Evolutionary conservation across 305 asterid species (phyloP), one percentile per base, ranked within the genome.

Genomic region (Rubia balearica): DNA sequence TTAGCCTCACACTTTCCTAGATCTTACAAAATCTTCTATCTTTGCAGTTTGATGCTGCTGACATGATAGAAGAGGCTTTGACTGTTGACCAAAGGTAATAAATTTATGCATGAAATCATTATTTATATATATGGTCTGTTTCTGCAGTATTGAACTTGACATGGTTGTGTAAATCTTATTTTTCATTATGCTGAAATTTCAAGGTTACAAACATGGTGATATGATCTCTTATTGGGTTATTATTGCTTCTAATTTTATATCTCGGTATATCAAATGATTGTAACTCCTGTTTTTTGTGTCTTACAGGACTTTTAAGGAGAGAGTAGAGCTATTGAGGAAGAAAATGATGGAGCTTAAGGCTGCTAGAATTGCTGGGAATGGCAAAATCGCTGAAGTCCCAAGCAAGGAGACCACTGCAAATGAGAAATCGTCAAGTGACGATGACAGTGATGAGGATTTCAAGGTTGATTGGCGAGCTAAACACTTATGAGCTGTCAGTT

Each of bases 381-480:
- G 74, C 76, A 84, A 84, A 82, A 83, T 68, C 46, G 61, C 72
- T 69, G 73, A 72, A 71, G 80, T 77, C 61, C n/a, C 65, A 60
- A 63, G 13, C 71, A 80, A 81, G 77, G 80, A 82, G 78, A 81
- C 84, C 68, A 53, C 87, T 61, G 65, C 71, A 40, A 79, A 53
- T 4, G 87, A 85, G 22, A 87, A 79, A 71, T 86, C 92, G 51
- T 86, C 92, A 73, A 84, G 94, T 71, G 94, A 89, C 38, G 89
- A 80, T 49, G 95, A 86, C 65, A 87, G 83, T 41, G 77, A 80
- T 65, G 94, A 72, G 65, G 82, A 81, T 79, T 75, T 81, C 70
- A 78, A 85, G 63, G 87, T 89, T 59, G 97, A 93, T 81, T 93
- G 98, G 98, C 85, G 98, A 81, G 88, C 98, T 12, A 90, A 90